Conservation (phyloP, 768 basidiomycete genomes). For the Boletus reticuloceps region DNA sequence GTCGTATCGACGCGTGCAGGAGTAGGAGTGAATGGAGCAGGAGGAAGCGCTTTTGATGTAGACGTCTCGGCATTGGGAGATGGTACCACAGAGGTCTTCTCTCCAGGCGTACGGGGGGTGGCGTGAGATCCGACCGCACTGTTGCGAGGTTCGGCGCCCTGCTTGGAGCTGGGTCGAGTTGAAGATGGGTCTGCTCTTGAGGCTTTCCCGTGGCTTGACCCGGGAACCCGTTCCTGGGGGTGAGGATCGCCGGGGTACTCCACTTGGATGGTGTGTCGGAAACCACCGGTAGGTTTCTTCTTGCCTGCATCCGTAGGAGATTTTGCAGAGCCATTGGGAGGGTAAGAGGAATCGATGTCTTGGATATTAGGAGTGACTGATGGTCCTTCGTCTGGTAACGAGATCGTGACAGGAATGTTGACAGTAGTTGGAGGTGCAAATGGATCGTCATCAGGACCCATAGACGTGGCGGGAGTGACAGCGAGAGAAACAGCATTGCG, state of each 20-base stretch:
- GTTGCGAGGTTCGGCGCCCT: conserved; percentile 13
- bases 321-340: conserved; percentile 28
- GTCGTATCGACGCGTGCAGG: conserved; percentile 21
- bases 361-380: conserved; percentile 16
- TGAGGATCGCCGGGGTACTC: conserved; percentile 72
- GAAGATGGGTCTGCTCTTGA: conserved; percentile 14
- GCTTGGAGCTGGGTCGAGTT: conserved; percentile 14
- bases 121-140: conserved; percentile 10
- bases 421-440: conserved; percentile 48
- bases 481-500: conserved; percentile 41
- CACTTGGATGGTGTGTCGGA: conserved; percentile 94
- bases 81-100: conserved; percentile 17
- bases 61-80: conserved; percentile 9
- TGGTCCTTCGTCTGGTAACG: conserved; percentile 24
- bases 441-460: conserved; percentile 62
- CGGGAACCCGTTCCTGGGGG: conserved; percentile 21
- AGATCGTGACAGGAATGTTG: conserved; percentile 29
- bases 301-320: conserved; percentile 43
- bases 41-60: conserved; percentile 31
- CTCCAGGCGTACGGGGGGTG: conserved; percentile 4
- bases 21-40: conserved; percentile 20
- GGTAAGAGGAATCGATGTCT: conserved; percentile 19
- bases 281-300: conserved; percentile 43
- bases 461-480: conserved; percentile 44
- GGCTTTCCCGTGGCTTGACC: conserved; percentile 22